Percentiles rank a stretch among this genome's conserved stretches.
These are phyloP conservation scores for Volvox reticuliferus DNA, from an alignment of 139 green algal genomes.

Conservation along the genomic window DNA sequence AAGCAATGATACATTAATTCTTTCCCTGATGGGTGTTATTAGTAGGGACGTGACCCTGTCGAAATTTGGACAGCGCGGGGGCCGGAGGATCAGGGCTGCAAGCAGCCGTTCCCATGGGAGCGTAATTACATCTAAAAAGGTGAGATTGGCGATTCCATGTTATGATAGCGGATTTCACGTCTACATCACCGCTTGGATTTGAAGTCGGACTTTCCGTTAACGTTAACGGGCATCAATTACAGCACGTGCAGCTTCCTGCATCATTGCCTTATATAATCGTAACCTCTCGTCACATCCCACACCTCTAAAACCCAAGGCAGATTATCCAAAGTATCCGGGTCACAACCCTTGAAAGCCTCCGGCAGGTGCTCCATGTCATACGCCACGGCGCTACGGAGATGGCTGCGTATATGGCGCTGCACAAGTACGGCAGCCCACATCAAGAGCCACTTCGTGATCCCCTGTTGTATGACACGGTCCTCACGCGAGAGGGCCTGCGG, in stretches of 20 bases:
- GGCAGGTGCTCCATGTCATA: conserved; percentile 29
- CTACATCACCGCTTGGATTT: not conserved
- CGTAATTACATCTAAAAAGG: not conserved
- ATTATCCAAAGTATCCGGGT: no score
- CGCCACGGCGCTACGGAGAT: conserved; percentile 44
- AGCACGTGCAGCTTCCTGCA: no score
- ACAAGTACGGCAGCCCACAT: conserved; percentile 50
- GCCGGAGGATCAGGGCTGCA: not conserved
- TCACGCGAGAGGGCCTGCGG: conserved; percentile 23
- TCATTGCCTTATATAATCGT: no score
- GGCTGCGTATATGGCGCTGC: conserved; percentile 47
- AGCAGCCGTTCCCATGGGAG: not conserved
- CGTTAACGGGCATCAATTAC: no score
- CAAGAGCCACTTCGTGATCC: conserved; percentile 49
- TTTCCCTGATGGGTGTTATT: no score
- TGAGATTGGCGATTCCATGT: not conserved
- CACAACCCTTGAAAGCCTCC: no score
- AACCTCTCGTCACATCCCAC: no score
- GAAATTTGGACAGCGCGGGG: no score
- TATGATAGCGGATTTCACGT: not conserved
- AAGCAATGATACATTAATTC: no score
- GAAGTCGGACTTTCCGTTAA: no score
- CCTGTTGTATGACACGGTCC: conserved; percentile 42
- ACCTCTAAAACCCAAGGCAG: no score
- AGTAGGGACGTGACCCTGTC: no score